phyloP scores from a whole-genome alignment of 1,139 yeast species.

The Suhomyces panamericanus region DNA sequence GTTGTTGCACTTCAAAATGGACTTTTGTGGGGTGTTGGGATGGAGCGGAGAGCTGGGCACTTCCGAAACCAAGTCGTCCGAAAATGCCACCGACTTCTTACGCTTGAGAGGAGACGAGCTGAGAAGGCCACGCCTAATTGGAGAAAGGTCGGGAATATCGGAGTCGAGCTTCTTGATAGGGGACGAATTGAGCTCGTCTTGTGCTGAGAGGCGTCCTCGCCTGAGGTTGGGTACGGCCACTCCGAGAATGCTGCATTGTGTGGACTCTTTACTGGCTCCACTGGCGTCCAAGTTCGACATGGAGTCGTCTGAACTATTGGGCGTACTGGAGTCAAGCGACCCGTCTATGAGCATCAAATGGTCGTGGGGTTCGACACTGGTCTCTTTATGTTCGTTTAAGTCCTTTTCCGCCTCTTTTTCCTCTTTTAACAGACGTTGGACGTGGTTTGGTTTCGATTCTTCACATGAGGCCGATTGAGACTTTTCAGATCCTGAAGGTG shows the following conservation, averaged over 20 bases:
- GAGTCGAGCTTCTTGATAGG: constrained; percentile 20
- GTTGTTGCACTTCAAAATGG: constrained; percentile 34
- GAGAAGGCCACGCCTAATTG: constrained; percentile 6
- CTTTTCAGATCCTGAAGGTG: no score
- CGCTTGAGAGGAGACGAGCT: constrained; percentile 29
- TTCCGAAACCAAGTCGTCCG: constrained; percentile 39
- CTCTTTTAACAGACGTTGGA: no score
- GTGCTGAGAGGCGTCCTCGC: constrained; percentile 1
- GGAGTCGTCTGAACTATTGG: constrained; percentile 1
- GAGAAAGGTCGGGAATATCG: constrained; percentile 6
- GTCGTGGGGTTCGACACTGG: neutral
- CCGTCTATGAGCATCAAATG: neutral
- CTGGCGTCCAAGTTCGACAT: neutral
- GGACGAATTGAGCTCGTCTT: constrained; percentile 24
- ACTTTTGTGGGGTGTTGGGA: constrained; percentile 28
- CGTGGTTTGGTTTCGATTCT: no score
- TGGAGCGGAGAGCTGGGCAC: constrained; percentile 30
- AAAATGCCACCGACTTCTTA: constrained; percentile 42
- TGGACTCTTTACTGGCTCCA: neutral
- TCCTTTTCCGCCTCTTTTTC: neutral
- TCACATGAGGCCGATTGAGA: no score
- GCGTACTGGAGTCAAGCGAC: neutral
- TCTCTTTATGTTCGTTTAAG: neutral
- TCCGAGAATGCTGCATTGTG: constrained; percentile 10
- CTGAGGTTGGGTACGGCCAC: constrained; percentile 8